Base-by-base conservation (phyloP, 2,329 filamentous ascomycete genomes). In the Alternaria ventricosa region DNA sequence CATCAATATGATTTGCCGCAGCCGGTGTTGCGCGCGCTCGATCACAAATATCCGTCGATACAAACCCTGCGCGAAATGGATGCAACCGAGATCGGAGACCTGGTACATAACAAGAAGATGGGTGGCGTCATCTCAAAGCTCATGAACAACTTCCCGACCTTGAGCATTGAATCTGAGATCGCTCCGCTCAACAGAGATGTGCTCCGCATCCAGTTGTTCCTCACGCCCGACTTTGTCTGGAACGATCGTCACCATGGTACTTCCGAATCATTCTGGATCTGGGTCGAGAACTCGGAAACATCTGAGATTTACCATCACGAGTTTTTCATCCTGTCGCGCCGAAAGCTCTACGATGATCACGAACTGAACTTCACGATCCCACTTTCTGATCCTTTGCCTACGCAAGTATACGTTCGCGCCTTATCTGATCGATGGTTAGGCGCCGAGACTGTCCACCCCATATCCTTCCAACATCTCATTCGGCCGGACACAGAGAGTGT, bases 291-390 rank as follows among this genome's bases (percentile, higher is more conserved):
- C 77, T 97, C 95, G 0, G 96, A 98, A 73, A 97, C 94, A 0
- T 94, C 93, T 0, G 94, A 98, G 79, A 98, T 99, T 44, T 98
- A 97, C 74, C 96, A 99, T 73, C 93, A 98, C 69, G 96, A 99
- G 78, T 97, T 91, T 80, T 98, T 99, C 81, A 96, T 99, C 60
- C 86, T 99, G 6, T 96, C 89, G 65, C 87, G 94, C 67, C 92
- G 89, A 80, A 97, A 97, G 84, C 85, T 99, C 3, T 89, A 97
- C 70, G 94, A 98, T 77, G 92, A 96, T n/a, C 96, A 99, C 72
- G 96, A 99, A 80, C 87, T 99, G 51, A 97, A 96, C 80, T 99
- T 99, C 74, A 98, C 96, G 0, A 99, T 99, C 53, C 96, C 96
- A 0, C 83, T 99, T 1, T 92, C 94, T 0, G 96, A 99, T 76